Evolutionary conservation across 2,329 filamentous ascomycete species (phyloP).

Genomic region (Claviceps monticola): DNA sequence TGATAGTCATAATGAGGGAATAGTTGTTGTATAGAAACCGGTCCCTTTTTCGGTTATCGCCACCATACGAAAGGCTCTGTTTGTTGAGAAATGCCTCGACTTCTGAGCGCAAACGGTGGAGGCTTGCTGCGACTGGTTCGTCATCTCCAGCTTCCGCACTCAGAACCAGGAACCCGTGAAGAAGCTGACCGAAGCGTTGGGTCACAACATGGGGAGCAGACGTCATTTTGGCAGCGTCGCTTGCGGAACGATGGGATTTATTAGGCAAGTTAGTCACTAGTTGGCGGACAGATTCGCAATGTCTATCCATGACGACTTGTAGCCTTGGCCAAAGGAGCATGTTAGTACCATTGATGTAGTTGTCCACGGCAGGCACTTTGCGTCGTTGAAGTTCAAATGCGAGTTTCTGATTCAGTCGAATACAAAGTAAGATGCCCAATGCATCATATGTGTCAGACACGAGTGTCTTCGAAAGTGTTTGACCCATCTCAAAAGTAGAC

Average conservation of each 20-base stretch:
- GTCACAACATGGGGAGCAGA: slow-evolving; percentile 84
- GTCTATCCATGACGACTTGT: slow-evolving; percentile 84
- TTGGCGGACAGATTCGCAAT: slow-evolving; percentile 72
- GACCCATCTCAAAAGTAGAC: slow-evolving; percentile 74
- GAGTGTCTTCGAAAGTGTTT: slow-evolving; percentile 60
- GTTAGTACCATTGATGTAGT: slow-evolving; percentile 85
- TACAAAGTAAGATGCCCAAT: slow-evolving; percentile 77
- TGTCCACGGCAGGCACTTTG: slow-evolving; percentile 76
- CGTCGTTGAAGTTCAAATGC: slow-evolving; percentile 89
- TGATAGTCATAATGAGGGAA: slow-evolving; percentile 83
- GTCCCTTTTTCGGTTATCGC: slow-evolving; percentile 66
- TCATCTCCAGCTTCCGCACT: slow-evolving; percentile 89
- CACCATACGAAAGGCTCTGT: slow-evolving; percentile 57
- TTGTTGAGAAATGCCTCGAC: slow-evolving; percentile 73
- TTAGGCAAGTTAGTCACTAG: slow-evolving; percentile 40
- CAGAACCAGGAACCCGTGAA: slow-evolving; percentile 70
- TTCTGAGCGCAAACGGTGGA: slow-evolving; percentile 64
- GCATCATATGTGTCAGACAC: slow-evolving; percentile 69
- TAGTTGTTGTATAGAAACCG: slow-evolving; percentile 95
- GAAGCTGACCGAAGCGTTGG: slow-evolving; percentile 86
- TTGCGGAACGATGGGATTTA: slow-evolving; percentile 25
- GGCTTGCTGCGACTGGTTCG: slow-evolving; percentile 74
- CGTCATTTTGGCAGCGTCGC: slow-evolving; percentile 47
- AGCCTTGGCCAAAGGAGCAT: slow-evolving; percentile 96
- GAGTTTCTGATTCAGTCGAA: slow-evolving; percentile 83